Evolutionary conservation across 2,329 filamentous ascomycete species (phyloP), one percentile per base, ranked within the genome.

Genomic region (Fusarium hainanense): DNA sequence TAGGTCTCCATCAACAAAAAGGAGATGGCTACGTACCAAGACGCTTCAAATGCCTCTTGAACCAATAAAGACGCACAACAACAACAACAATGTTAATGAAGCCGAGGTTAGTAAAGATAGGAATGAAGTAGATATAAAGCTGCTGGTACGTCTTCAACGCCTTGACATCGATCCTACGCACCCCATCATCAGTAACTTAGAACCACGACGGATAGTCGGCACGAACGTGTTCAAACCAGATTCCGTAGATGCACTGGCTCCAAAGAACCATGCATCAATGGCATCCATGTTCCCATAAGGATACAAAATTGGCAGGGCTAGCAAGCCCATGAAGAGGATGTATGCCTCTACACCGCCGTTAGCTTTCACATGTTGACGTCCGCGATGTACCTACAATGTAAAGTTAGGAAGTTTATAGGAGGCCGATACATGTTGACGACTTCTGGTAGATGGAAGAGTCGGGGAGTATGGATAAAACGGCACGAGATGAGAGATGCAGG

Each of bases 1-100:
- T 4, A 40, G 21, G 8, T 1, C 10, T 2, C 2, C 7, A 4
- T 5, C 7, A 21, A 10, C 6, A 1, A n/a, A 25, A 14, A 6
- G 10, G 5, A 34, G 14, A 1, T 9, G 2, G 6, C 12, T n/a
- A 42, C 46, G 23, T 3, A 57, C 47, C 59, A 2, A 44, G 52
- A 3, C 23, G 21, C 59, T 80, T 81, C 4, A 85, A 68, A 6
- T 78, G 79, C 49, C 80, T 80, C 43, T 80, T 76, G 63, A 87
- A 87, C 82, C 83, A 87, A 46, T 77, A 75, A 3, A 87, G 69
- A 0, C 85, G 80, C 2, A 85, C 79, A 8, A 83, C 64, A 4
- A 87, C 82, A 9, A 86, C 82, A 6, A 82, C 37, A 4, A 83
- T 81, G 68, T 86, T 86, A 67, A 87, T 77, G 63, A 86, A 85